A percentile compares a stretch with the other conserved stretches of the same genome.
Evolutionary conservation across 345 rosid species (phyloP).

Genomic region (Bruguiera gymnorhiza): DNA sequence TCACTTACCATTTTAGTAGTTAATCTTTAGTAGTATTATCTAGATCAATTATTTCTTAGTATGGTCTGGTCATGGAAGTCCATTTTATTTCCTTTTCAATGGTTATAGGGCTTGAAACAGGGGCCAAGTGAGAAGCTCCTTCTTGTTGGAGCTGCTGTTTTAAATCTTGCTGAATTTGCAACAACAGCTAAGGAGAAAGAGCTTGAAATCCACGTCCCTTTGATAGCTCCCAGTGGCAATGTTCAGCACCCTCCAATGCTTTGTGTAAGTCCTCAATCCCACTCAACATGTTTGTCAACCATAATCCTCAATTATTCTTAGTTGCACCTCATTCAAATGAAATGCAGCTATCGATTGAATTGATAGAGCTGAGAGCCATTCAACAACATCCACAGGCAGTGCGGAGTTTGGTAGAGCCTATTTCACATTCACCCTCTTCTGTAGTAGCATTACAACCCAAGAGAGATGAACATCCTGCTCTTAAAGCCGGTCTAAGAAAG

Average conservation of each 20-base stretch:
- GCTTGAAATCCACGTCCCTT: slow-evolving; percentile 52
- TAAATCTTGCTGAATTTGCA: slow-evolving; percentile 71
- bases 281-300: not conserved
- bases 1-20: no score
- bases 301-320: not conserved
- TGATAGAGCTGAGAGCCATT: slow-evolving; percentile 23
- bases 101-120: slow-evolving; percentile 40
- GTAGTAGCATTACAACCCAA: slow-evolving; percentile 22
- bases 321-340: not conserved
- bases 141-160: slow-evolving; percentile 45
- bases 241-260: slow-evolving; percentile 48
- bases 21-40: no score
- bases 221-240: slow-evolving; percentile 31
- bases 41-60: no score
- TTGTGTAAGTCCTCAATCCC: slow-evolving; percentile 13
- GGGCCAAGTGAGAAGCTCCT: slow-evolving; percentile 49
- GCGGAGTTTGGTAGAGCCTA: slow-evolving; percentile 29
- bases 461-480: slow-evolving; percentile 40
- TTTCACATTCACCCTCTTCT: slow-evolving; percentile 29
- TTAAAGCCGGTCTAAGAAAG: slow-evolving; percentile 48
- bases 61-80: no score
- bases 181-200: slow-evolving; percentile 44
- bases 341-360: slow-evolving; percentile 47
- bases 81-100: not conserved
- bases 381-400: slow-evolving; percentile 29